phyloP scores from a whole-genome alignment of 257 asterid genomes.

The Gentiana dahurica region DNA sequence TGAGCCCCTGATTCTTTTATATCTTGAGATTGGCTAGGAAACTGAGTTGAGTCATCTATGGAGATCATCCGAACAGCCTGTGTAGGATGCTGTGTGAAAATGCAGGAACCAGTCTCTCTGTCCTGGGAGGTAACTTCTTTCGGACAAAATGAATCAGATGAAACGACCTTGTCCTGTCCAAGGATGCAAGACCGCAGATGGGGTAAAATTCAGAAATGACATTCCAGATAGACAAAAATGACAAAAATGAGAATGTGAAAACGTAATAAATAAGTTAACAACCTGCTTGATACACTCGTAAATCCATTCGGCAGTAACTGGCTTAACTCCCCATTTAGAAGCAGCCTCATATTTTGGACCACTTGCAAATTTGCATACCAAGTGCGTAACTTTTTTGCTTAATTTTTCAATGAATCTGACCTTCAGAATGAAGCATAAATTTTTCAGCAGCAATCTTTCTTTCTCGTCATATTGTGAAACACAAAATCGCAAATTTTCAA shows the following conservation, averaged over 20 bases:
- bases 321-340: constrained; percentile 61
- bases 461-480: constrained; percentile 70
- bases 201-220: too few species aligned
- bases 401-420: constrained; percentile 53
- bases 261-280: constrained; percentile 8
- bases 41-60: constrained; percentile 38
- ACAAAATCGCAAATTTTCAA: constrained; percentile 61
- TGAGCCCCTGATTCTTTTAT: constrained; percentile 24
- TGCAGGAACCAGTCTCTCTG: constrained; percentile 46
- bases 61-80: constrained; percentile 43
- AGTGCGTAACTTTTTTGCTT: constrained; percentile 68
- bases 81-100: constrained; percentile 62
- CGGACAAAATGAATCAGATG: constrained; percentile 52
- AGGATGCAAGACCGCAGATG: constrained; percentile 13
- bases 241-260: background rate
- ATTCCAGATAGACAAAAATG: constrained; percentile 3
- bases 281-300: constrained; percentile 81
- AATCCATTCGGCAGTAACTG: constrained; percentile 81
- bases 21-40: constrained; percentile 36
- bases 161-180: constrained; percentile 70
- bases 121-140: constrained; percentile 62
- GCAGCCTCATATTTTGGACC: constrained; percentile 87
- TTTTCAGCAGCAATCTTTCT: constrained; percentile 63
- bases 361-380: constrained; percentile 59
- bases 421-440: constrained; percentile 77